Evolutionary conservation across 208 protist genomes (phyloP), one percentile per base, ranked within the genome.

Genomic region (Leishmania mexicana): DNA sequence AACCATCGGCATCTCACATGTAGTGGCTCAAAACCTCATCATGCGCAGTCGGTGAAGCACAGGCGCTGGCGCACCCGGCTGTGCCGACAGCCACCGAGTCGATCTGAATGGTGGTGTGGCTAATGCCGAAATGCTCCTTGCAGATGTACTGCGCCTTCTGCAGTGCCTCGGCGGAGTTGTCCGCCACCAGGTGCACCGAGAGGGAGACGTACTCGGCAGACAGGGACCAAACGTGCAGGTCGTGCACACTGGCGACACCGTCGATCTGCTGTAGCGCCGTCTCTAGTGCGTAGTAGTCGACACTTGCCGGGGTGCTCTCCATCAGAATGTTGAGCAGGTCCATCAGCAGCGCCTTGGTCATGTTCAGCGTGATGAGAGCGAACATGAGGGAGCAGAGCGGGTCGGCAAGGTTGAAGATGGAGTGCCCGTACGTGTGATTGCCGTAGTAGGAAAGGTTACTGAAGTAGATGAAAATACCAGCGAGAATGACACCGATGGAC

Each of bases 161-260:
- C 53, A 97, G 80, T 11, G 95, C 87, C 6, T 70, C 62, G n/a
- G 76, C 62, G 28, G 72, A 45, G n/a, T 92, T 78, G 31, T 90
- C 85, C 0, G 91, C 89, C 4, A 95, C 92, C 28, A 98, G 73
- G 85, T 98, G 96, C 5, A 92, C 95, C 1, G 92, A 96, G 5
- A 98, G 84, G 17, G 93, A 90, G 31, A 90, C 80, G 76, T 94
- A 96, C 62, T 96, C 94, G 40, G 90, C 79, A 2, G 93, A 95
- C 13, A 98, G 89, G 6, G 91, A 96, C 96, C 96, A 98, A 8
- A 98, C 90, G 77, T 98, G 96, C 38, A 98, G 86, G 74, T 98
- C 95, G 77, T 98, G 95, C 62, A 98, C 91, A n/a, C 86, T 85
- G 2, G 72, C 81, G 8, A 98, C 95, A 47, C 92, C 91, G 24